phyloP scores from a whole-genome alignment of 768 basidiomycete species.

The Cystoderma amianthinum region DNA sequence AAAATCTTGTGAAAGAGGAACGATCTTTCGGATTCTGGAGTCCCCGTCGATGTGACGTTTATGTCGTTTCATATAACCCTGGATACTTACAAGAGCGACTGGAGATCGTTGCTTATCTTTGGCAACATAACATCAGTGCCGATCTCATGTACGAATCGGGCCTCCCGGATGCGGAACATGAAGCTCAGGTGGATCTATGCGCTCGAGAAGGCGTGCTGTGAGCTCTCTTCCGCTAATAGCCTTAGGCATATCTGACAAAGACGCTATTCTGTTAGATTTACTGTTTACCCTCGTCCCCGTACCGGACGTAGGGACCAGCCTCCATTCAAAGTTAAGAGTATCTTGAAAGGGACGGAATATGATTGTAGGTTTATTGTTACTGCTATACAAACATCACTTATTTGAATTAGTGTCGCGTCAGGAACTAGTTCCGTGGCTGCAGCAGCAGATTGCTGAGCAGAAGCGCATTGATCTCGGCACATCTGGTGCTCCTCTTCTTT shows the following conservation, averaged over 20 bases:
- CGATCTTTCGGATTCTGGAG: constrained; percentile 87
- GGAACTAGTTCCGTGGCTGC: constrained; percentile 70
- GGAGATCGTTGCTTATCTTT: constrained; percentile 69
- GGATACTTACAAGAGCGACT: constrained; percentile 74
- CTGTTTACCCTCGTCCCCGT: constrained; percentile 44
- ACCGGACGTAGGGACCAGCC: constrained; percentile 49
- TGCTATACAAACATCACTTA: neutral
- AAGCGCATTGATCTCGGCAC: constrained; percentile 64
- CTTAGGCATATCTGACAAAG: neutral
- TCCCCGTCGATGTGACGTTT: constrained; percentile 85
- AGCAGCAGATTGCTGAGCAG: constrained; percentile 74
- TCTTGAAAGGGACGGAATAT: constrained; percentile 70
- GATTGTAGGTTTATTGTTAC: constrained; percentile 46
- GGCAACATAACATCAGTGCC: constrained; percentile 78
- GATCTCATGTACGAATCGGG: constrained; percentile 85
- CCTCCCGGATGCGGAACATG: constrained; percentile 52
- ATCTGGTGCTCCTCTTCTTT: constrained; percentile 43
- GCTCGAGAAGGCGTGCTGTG: constrained; percentile 81
- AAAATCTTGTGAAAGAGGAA: constrained; percentile 67
- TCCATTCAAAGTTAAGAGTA: constrained; percentile 79
- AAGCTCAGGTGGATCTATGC: constrained; percentile 62
- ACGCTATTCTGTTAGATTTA: constrained; percentile 24
- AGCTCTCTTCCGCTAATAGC: constrained; percentile 12
- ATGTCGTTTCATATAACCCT: constrained; percentile 71
- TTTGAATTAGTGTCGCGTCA: constrained; percentile 38